A percentile compares a stretch with the other conserved stretches of the same genome.
These are phyloP conservation scores for Neoboletus brunneissimus DNA, from an alignment of 768 basidiomycete genomes.

Conservation along the genomic window DNA sequence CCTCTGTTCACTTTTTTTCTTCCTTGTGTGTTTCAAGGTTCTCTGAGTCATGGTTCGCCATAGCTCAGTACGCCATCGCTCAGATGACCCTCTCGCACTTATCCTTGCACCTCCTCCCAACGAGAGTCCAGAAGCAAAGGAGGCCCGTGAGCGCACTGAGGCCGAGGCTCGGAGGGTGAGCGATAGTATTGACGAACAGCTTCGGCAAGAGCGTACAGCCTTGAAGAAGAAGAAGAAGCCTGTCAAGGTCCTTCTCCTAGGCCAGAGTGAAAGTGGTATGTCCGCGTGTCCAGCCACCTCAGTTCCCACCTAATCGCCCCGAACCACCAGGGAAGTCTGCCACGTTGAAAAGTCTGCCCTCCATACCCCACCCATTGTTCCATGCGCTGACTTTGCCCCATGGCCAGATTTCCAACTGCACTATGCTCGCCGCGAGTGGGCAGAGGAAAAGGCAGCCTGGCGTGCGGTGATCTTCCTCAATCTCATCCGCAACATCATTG, in stretches of 20 bases:
- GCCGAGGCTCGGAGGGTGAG: constrained; percentile 60
- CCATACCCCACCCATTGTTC: not conserved
- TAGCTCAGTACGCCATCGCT: too few relatives aligned
- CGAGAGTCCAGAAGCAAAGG: constrained; percentile 58
- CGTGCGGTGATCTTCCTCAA: constrained; percentile 76
- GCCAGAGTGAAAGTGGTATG: constrained; percentile 69
- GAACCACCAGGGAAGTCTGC: constrained; percentile 57
- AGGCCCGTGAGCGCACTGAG: constrained; percentile 56
- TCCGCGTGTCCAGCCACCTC: constrained; percentile 1
- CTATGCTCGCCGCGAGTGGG: constrained; percentile 68
- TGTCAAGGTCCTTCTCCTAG: constrained; percentile 71
- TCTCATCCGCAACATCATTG: constrained; percentile 70
- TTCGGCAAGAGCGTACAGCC: constrained; percentile 56
- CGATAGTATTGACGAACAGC: constrained; percentile 74
- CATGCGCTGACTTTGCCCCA: not conserved
- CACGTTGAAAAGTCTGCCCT: constrained; percentile 65
- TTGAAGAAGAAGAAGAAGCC: constrained; percentile 64
- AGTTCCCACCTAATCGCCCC: constrained; percentile 1
- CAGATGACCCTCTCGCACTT: constrained; percentile 62
- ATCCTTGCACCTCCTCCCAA: constrained; percentile 61
- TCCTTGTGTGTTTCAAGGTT: too few relatives aligned
- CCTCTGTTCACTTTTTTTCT: not conserved
- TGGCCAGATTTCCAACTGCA: constrained; percentile 67
- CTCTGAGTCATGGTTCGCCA: constrained; percentile 25
- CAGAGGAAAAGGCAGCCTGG: constrained; percentile 68